phyloP scores from a whole-genome alignment of 805 yeast species.

The Debaryomyces prosopidis region DNA sequence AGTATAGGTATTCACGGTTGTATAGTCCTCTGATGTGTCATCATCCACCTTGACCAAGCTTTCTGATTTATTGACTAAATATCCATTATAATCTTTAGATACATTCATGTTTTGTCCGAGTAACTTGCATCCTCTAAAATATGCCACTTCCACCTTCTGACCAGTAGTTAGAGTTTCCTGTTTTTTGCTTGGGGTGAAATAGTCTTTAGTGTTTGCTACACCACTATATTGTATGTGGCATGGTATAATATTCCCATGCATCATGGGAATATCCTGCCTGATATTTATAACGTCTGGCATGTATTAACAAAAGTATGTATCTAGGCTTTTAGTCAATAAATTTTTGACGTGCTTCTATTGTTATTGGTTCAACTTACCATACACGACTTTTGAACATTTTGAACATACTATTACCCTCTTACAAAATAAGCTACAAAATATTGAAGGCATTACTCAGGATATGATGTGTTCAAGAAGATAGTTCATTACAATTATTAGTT shows the following conservation, averaged over 20 bases:
- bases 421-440: too few relatives aligned
- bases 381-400: too few relatives aligned
- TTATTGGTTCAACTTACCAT: too few relatives aligned
- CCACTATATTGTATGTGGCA: conserved; percentile 30
- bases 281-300: conserved; percentile 5
- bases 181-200: conserved; percentile 30
- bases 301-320: not conserved
- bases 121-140: conserved; percentile 37
- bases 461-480: too few relatives aligned
- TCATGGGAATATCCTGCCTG: conserved; percentile 9
- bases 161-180: conserved; percentile 12
- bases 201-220: conserved; percentile 30
- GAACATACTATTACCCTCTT: too few relatives aligned
- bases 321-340: not conserved
- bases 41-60: conserved; percentile 14
- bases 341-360: too few relatives aligned
- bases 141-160: conserved; percentile 18
- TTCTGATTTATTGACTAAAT: conserved; percentile 26
- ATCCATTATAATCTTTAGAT: conserved; percentile 20
- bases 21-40: conserved; percentile 1
- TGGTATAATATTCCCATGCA: conserved; percentile 26
- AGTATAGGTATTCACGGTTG: conserved; percentile 20
- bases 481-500: too few relatives aligned
- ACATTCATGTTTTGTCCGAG: conserved; percentile 23
- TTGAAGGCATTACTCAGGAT: too few relatives aligned